These are phyloP conservation scores for Rhynchospora tenuis DNA, from an alignment of 176 grass and related monocot species.

Conservation along the genomic window DNA sequence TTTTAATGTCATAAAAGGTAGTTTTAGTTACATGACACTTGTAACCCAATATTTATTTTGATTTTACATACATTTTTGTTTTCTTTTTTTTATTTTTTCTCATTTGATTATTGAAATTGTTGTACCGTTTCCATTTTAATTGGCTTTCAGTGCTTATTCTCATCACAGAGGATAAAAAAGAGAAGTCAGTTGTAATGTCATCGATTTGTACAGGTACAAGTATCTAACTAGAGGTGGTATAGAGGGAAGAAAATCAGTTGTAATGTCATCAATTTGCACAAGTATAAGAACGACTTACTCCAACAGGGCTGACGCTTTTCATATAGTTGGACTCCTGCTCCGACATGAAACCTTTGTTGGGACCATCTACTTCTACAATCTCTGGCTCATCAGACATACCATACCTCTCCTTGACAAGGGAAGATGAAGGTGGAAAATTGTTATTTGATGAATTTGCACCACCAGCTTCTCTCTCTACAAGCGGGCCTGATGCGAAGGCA, in stretches of 20 bases:
- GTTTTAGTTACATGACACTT: not conserved
- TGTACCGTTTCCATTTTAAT: not conserved
- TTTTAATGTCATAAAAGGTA: not conserved
- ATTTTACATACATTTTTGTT: not conserved
- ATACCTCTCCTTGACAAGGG: conserved; percentile 32
- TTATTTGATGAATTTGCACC: conserved; percentile 22
- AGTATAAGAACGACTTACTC: conserved; percentile 27
- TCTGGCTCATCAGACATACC: conserved; percentile 50
- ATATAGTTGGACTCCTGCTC: conserved; percentile 68
- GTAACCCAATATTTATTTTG: conserved; percentile 4
- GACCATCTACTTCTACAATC: conserved; percentile 94
- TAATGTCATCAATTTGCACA: too few relatives aligned
- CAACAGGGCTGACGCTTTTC: conserved; percentile 62
- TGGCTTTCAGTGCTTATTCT: not conserved
- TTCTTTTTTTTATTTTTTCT: not conserved
- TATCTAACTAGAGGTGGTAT: not conserved
- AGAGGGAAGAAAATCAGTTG: not conserved
- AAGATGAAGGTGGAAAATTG: conserved; percentile 31
- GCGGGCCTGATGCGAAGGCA: conserved; percentile 84
- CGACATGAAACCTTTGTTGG: conserved; percentile 32
- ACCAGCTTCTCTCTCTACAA: conserved; percentile 43
- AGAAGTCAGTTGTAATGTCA: not conserved
- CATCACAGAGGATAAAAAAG: not conserved
- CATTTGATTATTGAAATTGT: not conserved
- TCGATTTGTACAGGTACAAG: not conserved